Evolutionary conservation across 208 protist genomes (phyloP).

Genomic region (Trypanosoma cruzi): DNA sequence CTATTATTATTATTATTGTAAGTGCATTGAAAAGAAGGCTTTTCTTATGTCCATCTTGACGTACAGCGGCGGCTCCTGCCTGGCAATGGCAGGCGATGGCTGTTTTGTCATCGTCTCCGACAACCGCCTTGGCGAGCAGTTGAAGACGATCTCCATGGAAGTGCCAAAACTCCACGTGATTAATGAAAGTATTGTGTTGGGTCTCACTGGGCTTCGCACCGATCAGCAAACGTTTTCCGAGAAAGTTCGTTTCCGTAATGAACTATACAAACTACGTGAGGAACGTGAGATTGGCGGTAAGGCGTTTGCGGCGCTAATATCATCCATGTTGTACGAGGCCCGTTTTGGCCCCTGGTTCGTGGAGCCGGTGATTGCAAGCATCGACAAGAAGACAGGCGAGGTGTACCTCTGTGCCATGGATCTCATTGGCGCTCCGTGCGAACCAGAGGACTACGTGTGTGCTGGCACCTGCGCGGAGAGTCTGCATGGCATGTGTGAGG

Average conservation of each 20-base stretch:
- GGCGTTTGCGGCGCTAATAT: constrained; percentile 77
- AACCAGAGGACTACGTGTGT: constrained; percentile 97
- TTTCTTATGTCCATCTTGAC: constrained; percentile 87
- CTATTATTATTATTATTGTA: constrained; percentile 1
- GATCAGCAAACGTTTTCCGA: constrained; percentile 97
- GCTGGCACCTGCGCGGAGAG: constrained; percentile 95
- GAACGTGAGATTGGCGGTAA: constrained; percentile 91
- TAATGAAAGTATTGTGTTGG: constrained; percentile 95
- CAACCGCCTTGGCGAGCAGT: constrained; percentile 95
- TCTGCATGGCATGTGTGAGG: constrained; percentile 98
- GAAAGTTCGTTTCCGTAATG: constrained; percentile 86
- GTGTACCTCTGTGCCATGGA: constrained; percentile 97
- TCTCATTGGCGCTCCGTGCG: constrained; percentile 95
- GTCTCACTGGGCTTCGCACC: constrained; percentile 96
- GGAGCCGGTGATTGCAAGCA: constrained; percentile 97
- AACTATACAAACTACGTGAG: constrained; percentile 93
- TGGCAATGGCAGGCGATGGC: constrained; percentile 98
- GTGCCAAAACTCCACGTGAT: constrained; percentile 96
- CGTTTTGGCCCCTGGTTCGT: constrained; percentile 99
- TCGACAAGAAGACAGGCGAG: constrained; percentile 93
- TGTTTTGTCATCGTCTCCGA: constrained; percentile 98
- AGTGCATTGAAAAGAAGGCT: neutral
- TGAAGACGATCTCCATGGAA: constrained; percentile 96
- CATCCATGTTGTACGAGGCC: constrained; percentile 91
- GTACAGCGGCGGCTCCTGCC: constrained; percentile 97